Evolutionary conservation across 2,329 filamentous ascomycete species (phyloP), one percentile per base, ranked within the genome.

Genomic region (Paracamarosporium sp.): DNA sequence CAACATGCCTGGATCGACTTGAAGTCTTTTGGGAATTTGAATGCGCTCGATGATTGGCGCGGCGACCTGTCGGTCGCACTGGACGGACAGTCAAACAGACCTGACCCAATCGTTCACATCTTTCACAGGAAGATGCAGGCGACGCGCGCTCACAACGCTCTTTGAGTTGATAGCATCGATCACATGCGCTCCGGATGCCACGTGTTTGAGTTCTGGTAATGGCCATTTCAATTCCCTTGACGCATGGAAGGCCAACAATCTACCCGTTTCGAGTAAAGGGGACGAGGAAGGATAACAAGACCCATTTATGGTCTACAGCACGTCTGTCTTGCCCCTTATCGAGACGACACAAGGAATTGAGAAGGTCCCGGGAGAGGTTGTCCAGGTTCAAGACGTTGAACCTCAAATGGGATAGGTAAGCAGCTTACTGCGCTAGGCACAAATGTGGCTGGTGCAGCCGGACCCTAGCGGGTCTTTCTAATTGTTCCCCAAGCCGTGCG

Each of bases 111-210:
- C 51, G 40, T 38, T 47, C n/a, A 27, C 56, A 58, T 44, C 56
- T 50, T 50, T 43, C 44, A 48, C 56, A 58, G 22, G 35, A 50
- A 24, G 17, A n/a, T 25, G 28, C 50, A 8, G 15, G 5, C 13
- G 56, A 55, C 28, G 31, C 35, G 20, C 56, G 56, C 44, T 41
- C 36, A 44, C 56, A 58, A 22, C 56, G 56, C 33, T 58, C 56
- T 25, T 58, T 58, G 30, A 58, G 56, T 27, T 45, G 35, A 31
- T 58, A 58, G 56, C 56, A 58, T 40, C 50, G 51, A 38, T 58
- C 56, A 31, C 56, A 58, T 48, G 56, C 50, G 13, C 20, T 58
- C 27, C 44, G 33, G 25, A 30, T 13, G 33, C 24, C 36, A 27
- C 36, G 50, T 22, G 13, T 15, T 17, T 12, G 35, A 17, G 6